Evolutionary conservation across 202 grass and related monocot genomes (phyloP).

Genomic region (Zoysia matrella): DNA sequence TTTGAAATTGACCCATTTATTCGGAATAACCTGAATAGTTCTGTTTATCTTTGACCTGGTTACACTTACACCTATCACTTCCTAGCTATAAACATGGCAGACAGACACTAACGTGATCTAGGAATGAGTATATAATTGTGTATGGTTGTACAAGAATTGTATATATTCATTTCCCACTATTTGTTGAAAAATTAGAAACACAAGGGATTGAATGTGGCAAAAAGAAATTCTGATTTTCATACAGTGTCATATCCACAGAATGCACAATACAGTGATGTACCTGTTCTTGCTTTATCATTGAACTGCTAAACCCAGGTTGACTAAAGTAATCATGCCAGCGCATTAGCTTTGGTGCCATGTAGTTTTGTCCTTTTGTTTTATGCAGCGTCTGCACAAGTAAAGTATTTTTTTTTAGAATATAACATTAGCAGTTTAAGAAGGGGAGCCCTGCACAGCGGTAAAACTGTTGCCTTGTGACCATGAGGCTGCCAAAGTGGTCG

Average conservation of each 20-base stretch:
- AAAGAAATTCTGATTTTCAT: neutral
- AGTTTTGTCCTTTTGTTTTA: neutral
- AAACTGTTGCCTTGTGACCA: too few relatives aligned
- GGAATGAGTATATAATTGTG: neutral
- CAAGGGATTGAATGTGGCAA: neutral
- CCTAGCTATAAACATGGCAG: neutral
- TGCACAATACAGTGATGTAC: neutral
- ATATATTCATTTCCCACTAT: neutral
- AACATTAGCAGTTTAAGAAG: neutral
- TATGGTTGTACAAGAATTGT: neutral
- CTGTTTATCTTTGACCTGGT: conserved; percentile 2
- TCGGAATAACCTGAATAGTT: conserved; percentile 27
- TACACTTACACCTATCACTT: too few relatives aligned
- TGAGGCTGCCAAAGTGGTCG: too few relatives aligned
- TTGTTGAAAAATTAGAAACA: conserved; percentile 9
- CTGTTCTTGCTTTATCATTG: neutral
- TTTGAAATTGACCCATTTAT: conserved; percentile 27
- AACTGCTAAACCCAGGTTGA: neutral
- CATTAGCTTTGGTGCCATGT: neutral
- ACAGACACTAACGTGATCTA: conserved; percentile 3
- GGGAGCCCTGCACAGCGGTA: too few relatives aligned
- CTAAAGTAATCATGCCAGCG: neutral
- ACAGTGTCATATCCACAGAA: neutral
- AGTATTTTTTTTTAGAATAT: neutral
- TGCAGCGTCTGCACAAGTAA: neutral